A percentile compares a stretch with the other conserved stretches of the same genome.
Conservation (phyloP, 192 early-diverging fungal genomes). For the Physocladia obscura region DNA sequence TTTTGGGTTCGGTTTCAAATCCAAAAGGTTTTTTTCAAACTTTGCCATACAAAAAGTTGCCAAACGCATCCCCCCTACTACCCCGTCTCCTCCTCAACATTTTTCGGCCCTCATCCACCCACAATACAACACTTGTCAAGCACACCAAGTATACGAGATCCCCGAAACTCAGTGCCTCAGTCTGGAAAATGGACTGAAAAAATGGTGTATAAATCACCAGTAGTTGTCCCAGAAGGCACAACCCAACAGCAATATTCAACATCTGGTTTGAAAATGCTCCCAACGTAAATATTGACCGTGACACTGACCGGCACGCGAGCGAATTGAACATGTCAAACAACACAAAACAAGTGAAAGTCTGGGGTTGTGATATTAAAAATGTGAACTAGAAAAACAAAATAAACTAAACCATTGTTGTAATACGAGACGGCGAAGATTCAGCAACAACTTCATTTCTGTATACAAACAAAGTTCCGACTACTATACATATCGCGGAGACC, state of each 20-base stretch:
- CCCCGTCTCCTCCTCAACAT: conserved; percentile 11
- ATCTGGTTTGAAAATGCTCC: conserved; percentile 86
- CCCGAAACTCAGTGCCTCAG: conserved; percentile 72
- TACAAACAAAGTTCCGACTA: conserved; percentile 79
- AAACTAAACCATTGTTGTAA: conserved; percentile 84
- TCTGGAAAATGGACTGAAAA: conserved; percentile 92
- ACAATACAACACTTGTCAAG: conserved; percentile 76
- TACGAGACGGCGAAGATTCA: conserved; percentile 66
- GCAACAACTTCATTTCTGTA: conserved; percentile 78
- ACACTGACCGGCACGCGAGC: conserved; percentile 82
- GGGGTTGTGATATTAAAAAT: not conserved
- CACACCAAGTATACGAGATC: conserved; percentile 72
- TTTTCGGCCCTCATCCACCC: conserved; percentile 84
- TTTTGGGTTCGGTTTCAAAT: not conserved
- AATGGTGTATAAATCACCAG: conserved; percentile 86
- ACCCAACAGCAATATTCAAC: conserved; percentile 81
- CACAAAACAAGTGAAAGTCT: conserved; percentile 96
- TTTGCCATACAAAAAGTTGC: conserved; percentile 13
- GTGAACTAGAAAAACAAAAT: not conserved
- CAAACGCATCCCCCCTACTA: conserved; percentile 1
- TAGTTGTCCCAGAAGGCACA: conserved; percentile 82
- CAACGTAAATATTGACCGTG: conserved; percentile 75
- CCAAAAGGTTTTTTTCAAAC: not conserved
- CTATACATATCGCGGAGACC: conserved; percentile 77
- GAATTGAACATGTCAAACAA: conserved; percentile 97